These are phyloP conservation scores for Komagataella populi DNA, from an alignment of 805 yeast species.

Conservation along the genomic window DNA sequence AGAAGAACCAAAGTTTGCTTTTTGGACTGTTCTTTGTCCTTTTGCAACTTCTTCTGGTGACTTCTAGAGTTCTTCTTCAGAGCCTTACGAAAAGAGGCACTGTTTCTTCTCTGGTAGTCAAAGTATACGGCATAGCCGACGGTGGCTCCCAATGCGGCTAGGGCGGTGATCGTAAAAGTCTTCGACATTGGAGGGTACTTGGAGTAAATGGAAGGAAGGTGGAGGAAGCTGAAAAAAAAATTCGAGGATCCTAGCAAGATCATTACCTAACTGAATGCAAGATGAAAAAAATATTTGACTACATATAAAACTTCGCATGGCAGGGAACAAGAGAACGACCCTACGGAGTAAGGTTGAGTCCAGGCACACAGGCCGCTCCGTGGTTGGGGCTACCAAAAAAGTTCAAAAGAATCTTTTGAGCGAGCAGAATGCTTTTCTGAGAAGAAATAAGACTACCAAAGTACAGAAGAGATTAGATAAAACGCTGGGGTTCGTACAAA, in stretches of 20 bases:
- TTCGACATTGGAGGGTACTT: constrained; percentile 37
- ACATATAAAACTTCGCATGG: not conserved
- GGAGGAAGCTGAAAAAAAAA: not conserved
- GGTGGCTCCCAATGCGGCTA: constrained; percentile 35
- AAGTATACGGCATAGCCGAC: constrained; percentile 77
- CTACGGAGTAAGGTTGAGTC: not conserved
- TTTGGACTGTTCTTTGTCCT: constrained; percentile 40
- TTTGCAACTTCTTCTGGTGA: constrained; percentile 44
- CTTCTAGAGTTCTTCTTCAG: constrained; percentile 51
- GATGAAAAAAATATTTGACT: not conserved
- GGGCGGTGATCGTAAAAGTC: constrained; percentile 17
- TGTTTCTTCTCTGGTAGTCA: constrained; percentile 82
- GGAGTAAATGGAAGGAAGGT: constrained; percentile 51
- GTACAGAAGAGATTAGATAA: not conserved
- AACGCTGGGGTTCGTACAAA: not conserved
- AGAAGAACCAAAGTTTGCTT: constrained; percentile 47
- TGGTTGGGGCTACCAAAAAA: not conserved
- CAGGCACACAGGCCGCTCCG: not conserved
- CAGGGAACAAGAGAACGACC: not conserved
- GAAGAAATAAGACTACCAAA: not conserved
- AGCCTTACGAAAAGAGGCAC: constrained; percentile 66
- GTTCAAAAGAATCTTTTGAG: not conserved
- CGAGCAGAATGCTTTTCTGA: not conserved
- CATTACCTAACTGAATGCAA: not conserved
- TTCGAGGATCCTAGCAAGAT: not conserved